Evolutionary conservation across 345 rosid genomes (phyloP), one percentile per base, ranked within the genome.

Genomic region (Psidium friedrichsthalianum): DNA sequence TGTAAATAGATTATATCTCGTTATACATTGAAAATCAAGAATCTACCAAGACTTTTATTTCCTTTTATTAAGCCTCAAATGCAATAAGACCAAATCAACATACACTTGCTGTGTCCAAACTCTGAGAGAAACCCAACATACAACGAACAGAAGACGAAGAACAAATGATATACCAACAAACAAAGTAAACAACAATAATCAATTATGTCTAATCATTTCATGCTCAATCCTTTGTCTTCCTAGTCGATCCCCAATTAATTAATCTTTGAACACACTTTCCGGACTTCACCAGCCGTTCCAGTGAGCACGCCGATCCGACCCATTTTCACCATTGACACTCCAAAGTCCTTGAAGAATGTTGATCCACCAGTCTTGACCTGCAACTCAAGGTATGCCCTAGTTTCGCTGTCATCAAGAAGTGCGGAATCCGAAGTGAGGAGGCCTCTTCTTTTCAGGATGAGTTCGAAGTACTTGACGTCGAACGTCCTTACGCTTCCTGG

Each of bases 401-500:
- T 91, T 47, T 88, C 85, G 21, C 57, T 24, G 47, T 94, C 69
- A 47, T 92, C 88, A 21, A 93, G 91, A 61, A 94, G 93, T 58
- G 95, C 93, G 9, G 94, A 90, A 84, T 95, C 98, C 4, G 98
- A 95, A 47, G 88, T 83, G 76, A 95, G 91, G 24, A 94, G 87
- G 24, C 93, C 97, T 69, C 97, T 91, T 84, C 94, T 95, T 82
- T 94, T 90, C 1, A 87, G 40, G 15, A 94, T 93, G 16, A 89
- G 89, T 3, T 64, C 87, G 87, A 21, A 94, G 86, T 95, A 95
- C 49, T 86, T 82, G 14, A 29, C 59, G 83, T 95, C 97, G 55
- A 95, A 94, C 36, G 94, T 92, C 90, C 54, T 91, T 56, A 87
- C 88, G 74, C 97, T 93, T 40, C 95, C 95, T 0, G 96, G 98